Conservation (phyloP, 1,284 basidiomycete species). For the Irpex lacteus region DNA sequence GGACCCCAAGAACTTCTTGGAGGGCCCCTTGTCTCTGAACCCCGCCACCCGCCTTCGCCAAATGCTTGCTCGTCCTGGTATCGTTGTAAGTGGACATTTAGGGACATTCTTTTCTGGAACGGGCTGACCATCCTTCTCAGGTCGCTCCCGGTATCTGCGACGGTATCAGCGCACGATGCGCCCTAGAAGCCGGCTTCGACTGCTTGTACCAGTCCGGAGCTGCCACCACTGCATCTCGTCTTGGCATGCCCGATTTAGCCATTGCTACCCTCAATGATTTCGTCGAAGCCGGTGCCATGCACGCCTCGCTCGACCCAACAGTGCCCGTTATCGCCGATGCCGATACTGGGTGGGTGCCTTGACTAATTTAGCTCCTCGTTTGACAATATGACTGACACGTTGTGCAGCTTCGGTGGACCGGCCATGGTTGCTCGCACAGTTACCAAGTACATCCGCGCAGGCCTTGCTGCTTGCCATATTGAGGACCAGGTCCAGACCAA, state of each 20-base stretch:
- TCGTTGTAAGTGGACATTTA: constrained; percentile 52
- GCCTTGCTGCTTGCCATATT: constrained; percentile 77
- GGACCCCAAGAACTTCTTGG: constrained; percentile 66
- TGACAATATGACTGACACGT: not conserved
- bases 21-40: constrained; percentile 65
- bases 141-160: constrained; percentile 80
- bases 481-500: constrained; percentile 85
- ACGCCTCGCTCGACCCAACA: constrained; percentile 40
- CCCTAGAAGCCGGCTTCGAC: constrained; percentile 73
- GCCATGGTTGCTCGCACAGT: constrained; percentile 78
- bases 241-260: constrained; percentile 77
- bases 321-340: constrained; percentile 79
- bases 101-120: not conserved
- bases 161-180: constrained; percentile 77
- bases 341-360: constrained; percentile 58
- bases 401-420: constrained; percentile 67
- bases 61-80: constrained; percentile 73
- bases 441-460: constrained; percentile 65
- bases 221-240: constrained; percentile 72
- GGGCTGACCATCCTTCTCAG: constrained; percentile 29
- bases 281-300: constrained; percentile 42
- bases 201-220: constrained; percentile 80
- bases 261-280: constrained; percentile 83
- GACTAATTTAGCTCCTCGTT: not conserved
- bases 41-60: constrained; percentile 72